phyloP scores from a whole-genome alignment of 169 alveolate species.

The Plasmodium falciparum region DNA sequence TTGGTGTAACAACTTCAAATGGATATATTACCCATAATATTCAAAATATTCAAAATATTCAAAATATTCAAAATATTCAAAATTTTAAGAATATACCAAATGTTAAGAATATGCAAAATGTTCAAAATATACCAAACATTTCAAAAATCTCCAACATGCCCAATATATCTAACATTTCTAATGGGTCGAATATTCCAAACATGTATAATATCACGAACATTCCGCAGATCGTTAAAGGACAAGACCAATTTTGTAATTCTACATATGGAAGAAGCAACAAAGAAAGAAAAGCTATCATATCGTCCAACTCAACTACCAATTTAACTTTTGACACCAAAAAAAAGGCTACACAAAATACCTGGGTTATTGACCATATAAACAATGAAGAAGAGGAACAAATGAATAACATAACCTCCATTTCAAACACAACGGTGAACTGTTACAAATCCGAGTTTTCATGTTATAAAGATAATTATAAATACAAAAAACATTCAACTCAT shows the following conservation, averaged over 20 bases:
- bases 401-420: background rate
- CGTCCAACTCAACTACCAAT: background rate
- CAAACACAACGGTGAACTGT: slow-evolving; percentile 30
- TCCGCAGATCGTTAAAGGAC: background rate
- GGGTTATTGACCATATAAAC: background rate
- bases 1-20: too few relatives aligned
- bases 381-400: slow-evolving; percentile 2
- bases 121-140: too few relatives aligned
- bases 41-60: background rate
- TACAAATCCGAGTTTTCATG: slow-evolving; percentile 18
- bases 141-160: too few relatives aligned
- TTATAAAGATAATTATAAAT: slow-evolving; percentile 6
- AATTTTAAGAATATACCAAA: background rate
- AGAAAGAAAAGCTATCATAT: background rate
- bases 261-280: background rate
- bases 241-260: too few relatives aligned
- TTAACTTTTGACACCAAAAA: background rate
- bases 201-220: background rate
- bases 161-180: too few relatives aligned
- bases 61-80: background rate
- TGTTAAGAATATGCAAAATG: too few relatives aligned
- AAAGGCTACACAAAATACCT: slow-evolving; percentile 2
- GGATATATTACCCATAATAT: too few relatives aligned
- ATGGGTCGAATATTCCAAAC: too few relatives aligned
- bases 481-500: background rate